These are phyloP conservation scores for Aphanocladium album DNA, from an alignment of 2,329 filamentous ascomycete species.

Conservation along the genomic window DNA sequence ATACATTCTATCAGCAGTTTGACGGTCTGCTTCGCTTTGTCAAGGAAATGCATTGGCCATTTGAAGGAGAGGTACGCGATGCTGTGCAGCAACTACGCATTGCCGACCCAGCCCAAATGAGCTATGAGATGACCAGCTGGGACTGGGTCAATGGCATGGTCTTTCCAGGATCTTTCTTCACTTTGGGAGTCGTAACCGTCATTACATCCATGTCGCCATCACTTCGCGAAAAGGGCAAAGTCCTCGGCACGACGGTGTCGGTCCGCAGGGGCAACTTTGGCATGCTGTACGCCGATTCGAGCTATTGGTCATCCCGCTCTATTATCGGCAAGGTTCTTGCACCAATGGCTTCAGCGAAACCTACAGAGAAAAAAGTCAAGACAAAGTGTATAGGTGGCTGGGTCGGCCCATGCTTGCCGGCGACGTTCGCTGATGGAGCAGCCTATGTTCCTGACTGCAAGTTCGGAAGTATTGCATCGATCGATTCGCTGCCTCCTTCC, in stretches of 20 bases:
- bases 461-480: not conserved
- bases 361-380: not conserved
- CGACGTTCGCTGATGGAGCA: not conserved
- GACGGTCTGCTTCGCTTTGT: not conserved
- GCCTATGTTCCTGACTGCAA: not conserved
- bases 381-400: not conserved
- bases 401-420: not conserved
- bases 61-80: not conserved
- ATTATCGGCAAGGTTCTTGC: constrained; percentile 1
- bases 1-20: not conserved
- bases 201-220: not conserved
- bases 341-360: not conserved
- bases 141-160: not conserved
- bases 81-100: not conserved
- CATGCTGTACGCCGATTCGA: not conserved
- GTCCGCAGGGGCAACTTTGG: constrained; percentile 1
- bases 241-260: not conserved
- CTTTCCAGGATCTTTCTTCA: not conserved
- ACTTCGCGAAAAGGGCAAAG: not conserved
- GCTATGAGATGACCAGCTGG: constrained; percentile 1
- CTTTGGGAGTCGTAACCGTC: not conserved
- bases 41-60: not conserved
- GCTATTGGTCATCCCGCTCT: not conserved
- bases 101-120: not conserved
- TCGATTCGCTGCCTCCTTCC: not conserved